phyloP scores from a whole-genome alignment of 2,329 filamentous ascomycete species.

The Ophiosphaerella herpotricha region DNA sequence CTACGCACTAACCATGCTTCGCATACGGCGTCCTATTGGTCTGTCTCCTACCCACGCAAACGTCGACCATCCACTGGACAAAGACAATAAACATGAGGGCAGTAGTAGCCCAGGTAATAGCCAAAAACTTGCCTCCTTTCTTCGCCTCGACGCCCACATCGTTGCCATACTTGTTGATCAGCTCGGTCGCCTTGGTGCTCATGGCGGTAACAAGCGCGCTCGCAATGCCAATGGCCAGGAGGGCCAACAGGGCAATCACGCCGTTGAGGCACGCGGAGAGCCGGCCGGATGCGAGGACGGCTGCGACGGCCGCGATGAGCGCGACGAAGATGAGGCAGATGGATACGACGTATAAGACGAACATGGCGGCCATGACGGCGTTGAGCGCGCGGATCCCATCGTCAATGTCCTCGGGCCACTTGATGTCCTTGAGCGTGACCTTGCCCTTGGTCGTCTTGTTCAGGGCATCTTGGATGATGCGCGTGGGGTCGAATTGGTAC shows the following conservation, averaged over 20 bases:
- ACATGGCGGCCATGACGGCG: slow-evolving; percentile 57
- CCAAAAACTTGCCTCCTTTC: slow-evolving; percentile 60
- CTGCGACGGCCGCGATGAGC: slow-evolving; percentile 53
- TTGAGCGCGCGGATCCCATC: slow-evolving; percentile 58
- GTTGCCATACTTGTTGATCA: slow-evolving; percentile 60
- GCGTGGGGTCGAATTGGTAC: slow-evolving; percentile 62
- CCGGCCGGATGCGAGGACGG: slow-evolving; percentile 52
- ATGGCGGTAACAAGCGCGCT: slow-evolving; percentile 75
- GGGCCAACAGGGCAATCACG: slow-evolving; percentile 55
- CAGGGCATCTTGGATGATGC: slow-evolving; percentile 56
- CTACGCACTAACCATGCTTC: slow-evolving; percentile 24
- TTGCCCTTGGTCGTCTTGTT: slow-evolving; percentile 45
- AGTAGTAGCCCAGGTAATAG: slow-evolving; percentile 64
- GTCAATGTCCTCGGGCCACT: slow-evolving; percentile 62
- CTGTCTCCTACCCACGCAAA: slow-evolving; percentile 30
- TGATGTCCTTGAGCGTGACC: slow-evolving; percentile 57
- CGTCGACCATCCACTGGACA: slow-evolving; percentile 35
- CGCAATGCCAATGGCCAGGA: slow-evolving; percentile 67
- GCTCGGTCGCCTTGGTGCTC: slow-evolving; percentile 56
- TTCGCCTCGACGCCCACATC: slow-evolving; percentile 55
- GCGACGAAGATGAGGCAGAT: slow-evolving; percentile 58
- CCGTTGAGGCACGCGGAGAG: slow-evolving; percentile 58
- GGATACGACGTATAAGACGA: slow-evolving; percentile 64
- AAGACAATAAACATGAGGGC: slow-evolving; percentile 49
- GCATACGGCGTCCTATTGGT: slow-evolving; percentile 13